Conservation (phyloP, 2,329 filamentous ascomycete species). For the Emmonsia crescens region DNA sequence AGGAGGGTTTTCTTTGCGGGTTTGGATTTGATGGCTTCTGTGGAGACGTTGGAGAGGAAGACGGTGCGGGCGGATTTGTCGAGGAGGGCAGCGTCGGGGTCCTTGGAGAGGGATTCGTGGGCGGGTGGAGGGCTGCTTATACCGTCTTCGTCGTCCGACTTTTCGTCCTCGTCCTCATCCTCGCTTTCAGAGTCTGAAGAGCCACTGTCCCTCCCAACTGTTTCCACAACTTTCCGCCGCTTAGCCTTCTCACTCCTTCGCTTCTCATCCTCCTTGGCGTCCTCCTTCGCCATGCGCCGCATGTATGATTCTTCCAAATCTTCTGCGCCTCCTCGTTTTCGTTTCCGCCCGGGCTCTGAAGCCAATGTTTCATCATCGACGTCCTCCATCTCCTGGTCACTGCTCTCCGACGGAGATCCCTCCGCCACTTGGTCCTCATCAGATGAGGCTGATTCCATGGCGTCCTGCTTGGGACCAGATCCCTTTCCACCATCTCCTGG, state of each 20-base stretch:
- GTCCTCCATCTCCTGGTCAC: slow-evolving; percentile 21
- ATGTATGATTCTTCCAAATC: slow-evolving; percentile 36
- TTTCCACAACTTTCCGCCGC: slow-evolving; percentile 22
- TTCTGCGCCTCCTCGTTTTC: slow-evolving; percentile 44
- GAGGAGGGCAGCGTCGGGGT: slow-evolving; percentile 44
- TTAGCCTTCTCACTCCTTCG: slow-evolving; percentile 27
- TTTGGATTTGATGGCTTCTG: slow-evolving; percentile 70
- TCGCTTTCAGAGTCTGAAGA: slow-evolving; percentile 13
- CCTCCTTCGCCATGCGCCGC: slow-evolving; percentile 34
- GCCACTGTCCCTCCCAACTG: slow-evolving; percentile 28
- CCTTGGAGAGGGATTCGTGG: slow-evolving; percentile 28
- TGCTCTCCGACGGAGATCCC: slow-evolving; percentile 18
- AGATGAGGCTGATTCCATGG: slow-evolving; percentile 9
- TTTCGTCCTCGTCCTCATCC: slow-evolving; percentile 18
- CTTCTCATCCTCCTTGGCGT: slow-evolving; percentile 27
- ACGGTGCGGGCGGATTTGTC: slow-evolving; percentile 84
- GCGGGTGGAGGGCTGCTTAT: slow-evolving; percentile 21
- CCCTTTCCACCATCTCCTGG: neutral
- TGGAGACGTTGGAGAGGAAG: slow-evolving; percentile 86
- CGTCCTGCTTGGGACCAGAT: neutral
- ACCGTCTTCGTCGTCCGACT: slow-evolving; percentile 35
- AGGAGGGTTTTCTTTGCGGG: slow-evolving; percentile 66
- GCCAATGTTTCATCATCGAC: slow-evolving; percentile 39
- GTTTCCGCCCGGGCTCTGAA: slow-evolving; percentile 33
- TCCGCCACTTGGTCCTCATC: slow-evolving; percentile 18